These are phyloP conservation scores for Ustilago cynodontis DNA, from an alignment of 1,284 basidiomycete species.

Conservation along the genomic window DNA sequence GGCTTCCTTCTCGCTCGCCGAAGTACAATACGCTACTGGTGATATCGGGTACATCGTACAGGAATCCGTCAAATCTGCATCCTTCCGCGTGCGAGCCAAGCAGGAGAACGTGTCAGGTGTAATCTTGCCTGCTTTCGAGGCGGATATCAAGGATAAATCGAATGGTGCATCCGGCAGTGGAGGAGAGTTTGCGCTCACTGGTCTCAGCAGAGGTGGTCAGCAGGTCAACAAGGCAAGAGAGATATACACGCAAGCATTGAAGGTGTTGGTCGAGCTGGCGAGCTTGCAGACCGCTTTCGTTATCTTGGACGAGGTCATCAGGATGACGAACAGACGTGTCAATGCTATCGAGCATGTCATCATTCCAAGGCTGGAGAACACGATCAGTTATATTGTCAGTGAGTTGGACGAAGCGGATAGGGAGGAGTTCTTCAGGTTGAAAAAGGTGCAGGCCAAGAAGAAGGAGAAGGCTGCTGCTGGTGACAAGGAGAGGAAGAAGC, in stretches of 20 bases:
- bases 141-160: constrained; percentile 41
- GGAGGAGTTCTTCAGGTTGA: constrained; percentile 69
- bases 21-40: constrained; percentile 92
- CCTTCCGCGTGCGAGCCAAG: constrained; percentile 91
- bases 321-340: constrained; percentile 96
- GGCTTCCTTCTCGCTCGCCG: constrained; percentile 97
- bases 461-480: constrained; percentile 58
- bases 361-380: constrained; percentile 95
- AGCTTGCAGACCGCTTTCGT: constrained; percentile 94
- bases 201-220: constrained; percentile 95
- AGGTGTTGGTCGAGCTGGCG: constrained; percentile 95
- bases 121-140: constrained; percentile 89
- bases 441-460: constrained; percentile 68
- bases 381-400: constrained; percentile 75
- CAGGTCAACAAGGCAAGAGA: constrained; percentile 93
- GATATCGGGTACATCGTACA: constrained; percentile 84
- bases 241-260: constrained; percentile 95
- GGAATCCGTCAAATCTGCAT: constrained; percentile 78
- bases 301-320: constrained; percentile 98
- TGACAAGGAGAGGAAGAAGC: constrained; percentile 16
- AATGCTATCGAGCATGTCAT: constrained; percentile 99
- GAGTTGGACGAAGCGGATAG: constrained; percentile 69
- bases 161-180: constrained; percentile 23
- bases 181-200: constrained; percentile 93
- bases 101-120: constrained; percentile 99